Conservation (phyloP, 768 basidiomycete genomes). For the Pleurotus salmoneostramineus region DNA sequence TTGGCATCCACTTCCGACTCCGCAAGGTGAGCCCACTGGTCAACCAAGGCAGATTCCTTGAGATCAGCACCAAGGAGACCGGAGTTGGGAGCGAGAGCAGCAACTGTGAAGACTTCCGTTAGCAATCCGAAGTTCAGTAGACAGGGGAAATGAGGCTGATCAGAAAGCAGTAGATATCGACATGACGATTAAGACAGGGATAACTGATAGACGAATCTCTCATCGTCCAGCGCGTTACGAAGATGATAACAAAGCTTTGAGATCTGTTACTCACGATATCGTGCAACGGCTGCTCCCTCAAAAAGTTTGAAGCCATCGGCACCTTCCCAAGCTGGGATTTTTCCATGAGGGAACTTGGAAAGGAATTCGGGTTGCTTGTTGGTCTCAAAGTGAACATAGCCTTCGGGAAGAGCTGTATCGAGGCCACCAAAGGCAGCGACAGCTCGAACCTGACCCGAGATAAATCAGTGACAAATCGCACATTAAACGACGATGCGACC, state of each 20-base stretch:
- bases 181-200: conserved; percentile 67
- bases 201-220: conserved; percentile 49
- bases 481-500: conserved; percentile 18
- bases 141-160: conserved; percentile 16
- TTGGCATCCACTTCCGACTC: conserved; percentile 57
- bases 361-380: conserved; percentile 72
- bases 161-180: conserved; percentile 45
- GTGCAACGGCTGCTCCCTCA: conserved; percentile 79
- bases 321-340: conserved; percentile 81
- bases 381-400: conserved; percentile 57
- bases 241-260: background rate
- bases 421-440: conserved; percentile 59
- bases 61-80: conserved; percentile 64
- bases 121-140: conserved; percentile 2
- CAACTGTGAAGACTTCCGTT: conserved; percentile 49
- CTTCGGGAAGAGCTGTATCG: conserved; percentile 46
- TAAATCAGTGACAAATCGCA: background rate
- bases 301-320: conserved; percentile 74
- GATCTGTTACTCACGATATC: conserved; percentile 69
- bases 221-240: conserved; percentile 1
- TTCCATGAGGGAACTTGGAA: conserved; percentile 74
- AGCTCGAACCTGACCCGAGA: conserved; percentile 39
- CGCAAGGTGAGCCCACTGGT: conserved; percentile 80
- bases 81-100: conserved; percentile 70
- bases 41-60: conserved; percentile 71